Percentiles rank a stretch among this genome's conserved stretches.
Conservation (phyloP, 2,329 filamentous ascomycete species). For the Xylariaceae sp. region DNA sequence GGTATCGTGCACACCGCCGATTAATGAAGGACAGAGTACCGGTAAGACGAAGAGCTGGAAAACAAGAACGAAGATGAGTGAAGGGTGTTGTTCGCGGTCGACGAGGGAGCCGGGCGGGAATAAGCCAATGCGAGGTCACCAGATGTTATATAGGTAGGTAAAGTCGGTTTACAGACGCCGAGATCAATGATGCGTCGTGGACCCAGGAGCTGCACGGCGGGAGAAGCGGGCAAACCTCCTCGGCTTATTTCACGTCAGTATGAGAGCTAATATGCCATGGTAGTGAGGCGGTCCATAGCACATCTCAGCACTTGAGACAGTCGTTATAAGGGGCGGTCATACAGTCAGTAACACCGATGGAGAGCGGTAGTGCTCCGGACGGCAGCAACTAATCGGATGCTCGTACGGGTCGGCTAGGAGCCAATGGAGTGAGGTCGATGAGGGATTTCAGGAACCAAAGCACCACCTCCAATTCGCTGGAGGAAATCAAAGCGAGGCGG, state of each 20-base stretch:
- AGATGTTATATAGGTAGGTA: neutral
- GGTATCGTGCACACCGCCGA: conserved; percentile 1
- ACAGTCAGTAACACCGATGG: conserved; percentile 4
- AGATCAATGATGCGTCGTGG: neutral
- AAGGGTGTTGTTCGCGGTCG: neutral
- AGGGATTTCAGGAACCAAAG: neutral
- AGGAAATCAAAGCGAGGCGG: neutral
- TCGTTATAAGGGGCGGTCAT: conserved; percentile 6
- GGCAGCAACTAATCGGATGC: conserved; percentile 1
- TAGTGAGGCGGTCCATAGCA: conserved; percentile 3
- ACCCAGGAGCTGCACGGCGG: neutral
- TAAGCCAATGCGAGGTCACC: neutral
- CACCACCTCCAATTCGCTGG: neutral
- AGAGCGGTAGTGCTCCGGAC: neutral
- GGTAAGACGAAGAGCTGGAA: neutral
- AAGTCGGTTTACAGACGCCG: neutral
- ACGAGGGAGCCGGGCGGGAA: neutral
- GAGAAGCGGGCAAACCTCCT: neutral
- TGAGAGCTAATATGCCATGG: conserved; percentile 8
- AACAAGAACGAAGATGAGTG: neutral
- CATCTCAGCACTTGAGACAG: neutral
- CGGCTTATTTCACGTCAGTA: conserved; percentile 2
- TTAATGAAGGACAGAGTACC: neutral
- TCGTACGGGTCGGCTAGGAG: neutral
- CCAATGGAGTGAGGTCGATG: neutral